A percentile compares a stretch with the other conserved stretches of the same genome.
Evolutionary conservation across 495 filamentous ascomycete species (phyloP).

Genomic region (Polyplosphaeria fusca): DNA sequence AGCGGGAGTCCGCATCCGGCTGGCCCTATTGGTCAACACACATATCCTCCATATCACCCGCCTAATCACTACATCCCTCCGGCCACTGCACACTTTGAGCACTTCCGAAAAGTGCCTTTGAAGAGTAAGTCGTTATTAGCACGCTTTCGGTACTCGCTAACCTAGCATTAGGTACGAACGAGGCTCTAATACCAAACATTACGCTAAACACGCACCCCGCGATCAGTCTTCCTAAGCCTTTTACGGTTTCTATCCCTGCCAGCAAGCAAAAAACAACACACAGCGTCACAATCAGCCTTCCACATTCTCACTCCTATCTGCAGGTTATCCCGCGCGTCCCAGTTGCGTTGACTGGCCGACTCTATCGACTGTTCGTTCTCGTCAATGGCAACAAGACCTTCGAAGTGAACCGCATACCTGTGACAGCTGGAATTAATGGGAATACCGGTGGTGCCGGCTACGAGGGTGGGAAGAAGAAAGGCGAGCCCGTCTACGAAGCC

Average conservation of each 20-base stretch:
- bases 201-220: conserved; percentile 63
- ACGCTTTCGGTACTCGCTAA: conserved; percentile 10
- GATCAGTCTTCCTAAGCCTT: conserved; percentile 46
- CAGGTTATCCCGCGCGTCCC: conserved; percentile 63
- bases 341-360: conserved; percentile 53
- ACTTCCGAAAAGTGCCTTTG: conserved; percentile 21
- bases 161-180: conserved; percentile 18
- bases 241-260: conserved; percentile 59
- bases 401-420: conserved; percentile 29
- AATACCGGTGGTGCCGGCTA: neutral
- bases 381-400: conserved; percentile 40
- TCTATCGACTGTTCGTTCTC: conserved; percentile 63
- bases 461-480: conserved; percentile 30
- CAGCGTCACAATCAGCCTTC: conserved; percentile 63
- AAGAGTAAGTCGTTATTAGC: conserved; percentile 24
- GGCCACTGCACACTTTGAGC: conserved; percentile 9
- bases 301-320: conserved; percentile 59
- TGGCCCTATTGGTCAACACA: conserved; percentile 20
- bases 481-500: conserved; percentile 40
- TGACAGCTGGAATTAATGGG: conserved; percentile 29
- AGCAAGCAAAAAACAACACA: conserved; percentile 61
- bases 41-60: conserved; percentile 18
- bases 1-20: conserved; percentile 34
- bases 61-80: conserved; percentile 28
- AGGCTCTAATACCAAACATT: conserved; percentile 41